A percentile compares a stretch with the other conserved stretches of the same genome.
phyloP scores from a whole-genome alignment of 2,329 filamentous ascomycete genomes.

The Colletotrichum cuscutae region DNA sequence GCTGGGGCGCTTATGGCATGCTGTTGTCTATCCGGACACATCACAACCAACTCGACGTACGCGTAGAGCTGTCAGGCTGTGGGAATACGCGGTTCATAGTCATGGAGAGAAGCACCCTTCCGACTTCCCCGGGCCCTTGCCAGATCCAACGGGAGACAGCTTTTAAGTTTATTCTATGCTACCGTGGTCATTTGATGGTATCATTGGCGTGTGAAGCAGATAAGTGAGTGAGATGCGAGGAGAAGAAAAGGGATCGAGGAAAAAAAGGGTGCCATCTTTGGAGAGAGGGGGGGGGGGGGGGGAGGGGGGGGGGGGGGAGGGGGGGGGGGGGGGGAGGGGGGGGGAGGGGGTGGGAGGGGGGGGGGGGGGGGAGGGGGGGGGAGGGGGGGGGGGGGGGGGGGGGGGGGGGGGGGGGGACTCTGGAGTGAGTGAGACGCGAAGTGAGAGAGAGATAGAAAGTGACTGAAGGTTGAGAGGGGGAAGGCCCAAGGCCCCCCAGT shows the following conservation, averaged over 20 bases:
- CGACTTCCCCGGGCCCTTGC: slow-evolving; percentile 1
- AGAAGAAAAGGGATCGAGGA: not conserved
- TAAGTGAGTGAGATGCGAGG: not conserved
- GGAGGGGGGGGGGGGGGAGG: not conserved
- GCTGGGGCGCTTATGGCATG: slow-evolving; percentile 19
- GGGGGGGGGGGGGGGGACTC: not conserved
- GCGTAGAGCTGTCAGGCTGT: not conserved
- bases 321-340: not conserved
- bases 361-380: not conserved
- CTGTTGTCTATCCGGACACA: not conserved
- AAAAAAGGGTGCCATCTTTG: not conserved
- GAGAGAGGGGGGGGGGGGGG: not conserved
- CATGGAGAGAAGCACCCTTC: not conserved
- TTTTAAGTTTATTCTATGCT: not conserved
- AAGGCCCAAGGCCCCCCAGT: not conserved
- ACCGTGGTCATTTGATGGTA: not conserved
- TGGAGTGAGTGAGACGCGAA: not conserved
- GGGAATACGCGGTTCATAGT: not conserved
- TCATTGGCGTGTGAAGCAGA: not conserved
- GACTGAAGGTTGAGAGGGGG: not conserved
- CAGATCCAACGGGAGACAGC: slow-evolving; percentile 6
- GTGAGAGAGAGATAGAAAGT: too few species aligned
- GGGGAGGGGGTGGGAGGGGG: too few species aligned
- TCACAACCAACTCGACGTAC: not conserved
- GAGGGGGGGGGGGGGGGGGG: not conserved